Base-by-base conservation (phyloP, 176 grass and related monocot genomes). In the sorghum (Sorghum bicolor) region DNA sequence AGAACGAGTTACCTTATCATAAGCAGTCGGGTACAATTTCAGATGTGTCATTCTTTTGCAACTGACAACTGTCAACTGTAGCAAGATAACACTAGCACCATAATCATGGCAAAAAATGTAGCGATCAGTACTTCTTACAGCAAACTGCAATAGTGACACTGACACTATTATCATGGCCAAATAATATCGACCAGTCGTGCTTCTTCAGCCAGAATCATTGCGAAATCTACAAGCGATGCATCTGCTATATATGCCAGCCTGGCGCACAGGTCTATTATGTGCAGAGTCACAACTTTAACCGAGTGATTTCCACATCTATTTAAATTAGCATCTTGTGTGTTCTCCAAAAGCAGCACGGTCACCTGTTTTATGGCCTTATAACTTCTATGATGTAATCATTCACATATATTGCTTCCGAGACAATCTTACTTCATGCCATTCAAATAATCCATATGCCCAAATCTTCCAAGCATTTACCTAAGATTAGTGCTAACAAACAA, bases 191-290 rank as follows among this genome's bases (percentile, higher is more conserved):
- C n/a, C 57, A 40, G 14, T 53, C 37, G 29, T 66, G 31, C 36
- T 79, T n/a, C 16, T 86, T 72, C 84, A 80, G 39, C 64, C 76
- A 64, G 15, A 30, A 80, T 32, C 67, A 72, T 37, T 66, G 14
- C 50, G 15, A 73, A 80, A 45, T 52, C 31, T 74, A 37, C 58
- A 26, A 29, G 5, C 3, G 33, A 36, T 34, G 26, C 63, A 33
- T 40, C 8, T 50, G 31, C 13, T 68, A 64, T 52, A 69, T 32
- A 66, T n/a, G 25, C 8, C 25, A 72, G 31, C 13, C 52, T 83
- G 65, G 24, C 31, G 30, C 39, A 9, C 65, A 71, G 5, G 13
- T 43, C 12, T 73, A 39, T 63, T 19, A 70, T 43, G 74, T 71
- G n/a, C 40, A 38, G 10, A 6, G 2, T 45, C 57, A 37, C 45